Percentiles rank a stretch among this genome's conserved stretches.
phyloP scores from a whole-genome alignment of 441 rosid genomes.

The Croton setiger region DNA sequence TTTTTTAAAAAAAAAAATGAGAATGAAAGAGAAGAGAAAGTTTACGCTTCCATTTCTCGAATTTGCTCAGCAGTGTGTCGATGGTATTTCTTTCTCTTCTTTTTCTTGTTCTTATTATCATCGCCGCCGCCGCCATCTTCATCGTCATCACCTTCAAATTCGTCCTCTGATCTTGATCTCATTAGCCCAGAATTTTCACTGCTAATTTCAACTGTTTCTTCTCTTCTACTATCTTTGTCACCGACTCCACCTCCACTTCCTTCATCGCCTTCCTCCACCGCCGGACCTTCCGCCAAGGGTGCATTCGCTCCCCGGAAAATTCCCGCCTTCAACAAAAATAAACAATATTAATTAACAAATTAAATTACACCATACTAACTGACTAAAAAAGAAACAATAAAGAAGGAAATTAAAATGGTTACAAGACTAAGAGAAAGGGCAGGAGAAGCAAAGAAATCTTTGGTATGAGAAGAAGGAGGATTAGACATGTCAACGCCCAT shows the following conservation, averaged over 20 bases:
- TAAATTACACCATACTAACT: not conserved
- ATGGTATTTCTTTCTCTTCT: slow-evolving; percentile 93
- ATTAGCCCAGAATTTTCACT: slow-evolving; percentile 89
- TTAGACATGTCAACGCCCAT: slow-evolving; percentile 96
- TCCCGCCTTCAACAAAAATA: slow-evolving; percentile 57
- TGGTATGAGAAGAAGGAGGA: slow-evolving; percentile 64
- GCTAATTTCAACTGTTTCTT: slow-evolving; percentile 82
- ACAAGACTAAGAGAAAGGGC: slow-evolving; percentile 96
- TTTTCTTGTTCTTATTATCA: slow-evolving; percentile 57
- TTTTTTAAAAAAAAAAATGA: not conserved
- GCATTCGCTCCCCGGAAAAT: slow-evolving; percentile 72
- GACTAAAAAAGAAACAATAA: not conserved
- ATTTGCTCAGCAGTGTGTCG: slow-evolving; percentile 95
- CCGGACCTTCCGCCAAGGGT: not conserved
- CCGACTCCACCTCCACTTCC: slow-evolving; percentile 44
- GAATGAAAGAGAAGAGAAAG: not conserved
- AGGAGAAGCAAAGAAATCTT: slow-evolving; percentile 95
- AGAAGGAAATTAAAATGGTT: slow-evolving; percentile 6
- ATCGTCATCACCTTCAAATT: slow-evolving; percentile 62
- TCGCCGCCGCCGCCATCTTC: slow-evolving; percentile 44
- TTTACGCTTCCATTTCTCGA: slow-evolving; percentile 95
- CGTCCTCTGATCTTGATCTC: slow-evolving; percentile 88
- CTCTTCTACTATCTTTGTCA: slow-evolving; percentile 35
- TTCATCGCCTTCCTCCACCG: slow-evolving; percentile 34
- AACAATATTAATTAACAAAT: not conserved